phyloP scores from a whole-genome alignment of 345 rosid species.

The Eucalyptus marginata region DNA sequence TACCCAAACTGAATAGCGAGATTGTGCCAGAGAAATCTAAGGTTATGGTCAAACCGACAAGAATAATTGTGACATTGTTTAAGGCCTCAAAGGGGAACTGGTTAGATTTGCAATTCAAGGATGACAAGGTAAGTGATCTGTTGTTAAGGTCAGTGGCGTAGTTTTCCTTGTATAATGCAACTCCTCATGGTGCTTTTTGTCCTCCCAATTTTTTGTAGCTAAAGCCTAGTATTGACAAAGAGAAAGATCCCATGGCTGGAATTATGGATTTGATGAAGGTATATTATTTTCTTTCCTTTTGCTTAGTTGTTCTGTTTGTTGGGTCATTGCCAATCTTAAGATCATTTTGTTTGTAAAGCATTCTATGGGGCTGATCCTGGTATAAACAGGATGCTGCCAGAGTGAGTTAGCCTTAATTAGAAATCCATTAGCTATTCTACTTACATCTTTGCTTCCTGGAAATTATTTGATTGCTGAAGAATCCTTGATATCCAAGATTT shows the following conservation, averaged over 20 bases:
- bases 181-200: background rate
- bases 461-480: background rate
- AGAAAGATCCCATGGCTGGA: slow-evolving; percentile 94
- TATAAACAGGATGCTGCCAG: background rate
- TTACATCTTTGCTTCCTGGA: background rate
- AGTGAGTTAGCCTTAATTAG: background rate
- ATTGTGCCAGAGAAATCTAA: slow-evolving; percentile 75
- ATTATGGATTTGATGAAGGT: slow-evolving; percentile 98
- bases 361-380: background rate
- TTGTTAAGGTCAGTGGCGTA: background rate
- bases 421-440: background rate
- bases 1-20: slow-evolving; percentile 66
- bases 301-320: background rate
- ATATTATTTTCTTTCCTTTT: background rate
- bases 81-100: slow-evolving; percentile 83
- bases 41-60: slow-evolving; percentile 63
- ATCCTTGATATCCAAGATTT: background rate
- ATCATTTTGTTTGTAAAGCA: background rate
- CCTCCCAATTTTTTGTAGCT: slow-evolving; percentile 19
- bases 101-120: slow-evolving; percentile 81
- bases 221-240: slow-evolving; percentile 70
- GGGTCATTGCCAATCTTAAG: background rate
- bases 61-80: slow-evolving; percentile 49
- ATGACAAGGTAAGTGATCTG: slow-evolving; percentile 59
- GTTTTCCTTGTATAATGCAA: background rate